phyloP scores from a whole-genome alignment of 139 green algal species.

The Chlamydomonas schloesseri region DNA sequence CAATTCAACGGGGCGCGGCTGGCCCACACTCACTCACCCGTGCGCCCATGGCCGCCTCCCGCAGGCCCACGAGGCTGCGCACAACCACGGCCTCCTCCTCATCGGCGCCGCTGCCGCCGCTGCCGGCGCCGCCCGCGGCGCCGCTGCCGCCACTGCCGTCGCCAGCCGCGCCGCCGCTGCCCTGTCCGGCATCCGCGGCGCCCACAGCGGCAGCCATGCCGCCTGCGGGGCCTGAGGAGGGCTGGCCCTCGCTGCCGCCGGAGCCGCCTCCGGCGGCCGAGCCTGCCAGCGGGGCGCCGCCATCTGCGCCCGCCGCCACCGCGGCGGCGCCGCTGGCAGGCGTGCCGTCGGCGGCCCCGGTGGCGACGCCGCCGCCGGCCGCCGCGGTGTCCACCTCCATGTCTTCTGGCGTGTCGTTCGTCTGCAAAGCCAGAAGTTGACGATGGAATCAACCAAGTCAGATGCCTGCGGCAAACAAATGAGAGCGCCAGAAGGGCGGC shows the following conservation, averaged over 20 bases:
- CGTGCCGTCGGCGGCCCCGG: not conserved
- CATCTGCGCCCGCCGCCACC: not conserved
- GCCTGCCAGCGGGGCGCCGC: not conserved
- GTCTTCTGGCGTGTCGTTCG: not conserved
- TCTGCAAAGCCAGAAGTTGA: not conserved
- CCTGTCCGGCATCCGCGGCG: not conserved
- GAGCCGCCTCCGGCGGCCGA: not conserved
- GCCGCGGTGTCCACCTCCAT: not conserved
- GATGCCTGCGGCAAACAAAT: no score
- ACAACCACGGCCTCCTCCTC: slow-evolving; percentile 42
- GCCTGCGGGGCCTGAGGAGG: no score
- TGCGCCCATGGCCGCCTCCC: slow-evolving; percentile 10
- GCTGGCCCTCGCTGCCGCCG: not conserved
- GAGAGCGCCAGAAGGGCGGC: no score
- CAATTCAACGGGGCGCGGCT: no score
- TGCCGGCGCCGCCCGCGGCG: slow-evolving; percentile 13
- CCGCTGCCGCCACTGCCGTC: not conserved
- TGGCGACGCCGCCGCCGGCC: not conserved
- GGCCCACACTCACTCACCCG: no score
- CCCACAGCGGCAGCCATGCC: not conserved
- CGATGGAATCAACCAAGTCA: no score
- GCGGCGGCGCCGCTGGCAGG: not conserved
- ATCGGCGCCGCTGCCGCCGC: not conserved
- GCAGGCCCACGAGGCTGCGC: slow-evolving; percentile 41
- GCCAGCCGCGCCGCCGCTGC: not conserved